phyloP scores from a whole-genome alignment of 73 alveolate genomes.

The Halteria grandinella region DNA sequence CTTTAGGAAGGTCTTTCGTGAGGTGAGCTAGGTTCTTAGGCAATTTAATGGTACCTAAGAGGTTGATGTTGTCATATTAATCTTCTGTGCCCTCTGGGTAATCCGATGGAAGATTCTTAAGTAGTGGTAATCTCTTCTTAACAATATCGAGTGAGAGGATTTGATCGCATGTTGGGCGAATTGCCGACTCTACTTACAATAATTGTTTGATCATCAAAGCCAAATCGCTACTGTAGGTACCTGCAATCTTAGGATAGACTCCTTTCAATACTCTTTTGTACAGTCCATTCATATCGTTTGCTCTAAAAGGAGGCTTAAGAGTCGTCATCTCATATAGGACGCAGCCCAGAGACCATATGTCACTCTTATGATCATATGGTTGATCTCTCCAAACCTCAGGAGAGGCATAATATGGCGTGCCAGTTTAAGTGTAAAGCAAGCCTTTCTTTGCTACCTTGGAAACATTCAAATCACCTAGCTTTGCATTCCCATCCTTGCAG shows the following conservation, averaged over 20 bases:
- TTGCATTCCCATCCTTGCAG: slow-evolving; percentile 67
- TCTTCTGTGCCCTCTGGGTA: not conserved
- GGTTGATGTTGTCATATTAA: slow-evolving; percentile 7
- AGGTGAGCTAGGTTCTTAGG: slow-evolving; percentile 53
- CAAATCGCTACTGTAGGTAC: slow-evolving; percentile 46
- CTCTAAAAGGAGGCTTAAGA: slow-evolving; percentile 73
- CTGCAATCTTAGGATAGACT: slow-evolving; percentile 60
- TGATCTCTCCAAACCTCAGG: slow-evolving; percentile 81
- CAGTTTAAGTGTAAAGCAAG: slow-evolving; percentile 77
- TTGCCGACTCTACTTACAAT: slow-evolving; percentile 39
- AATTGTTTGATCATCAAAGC: slow-evolving; percentile 45
- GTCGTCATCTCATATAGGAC: slow-evolving; percentile 78
- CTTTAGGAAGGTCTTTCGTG: slow-evolving; percentile 39
- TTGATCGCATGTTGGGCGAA: slow-evolving; percentile 61
- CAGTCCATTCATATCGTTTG: slow-evolving; percentile 63
- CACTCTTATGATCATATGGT: slow-evolving; percentile 66
- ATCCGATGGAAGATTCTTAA: not conserved
- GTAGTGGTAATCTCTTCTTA: slow-evolving; percentile 33
- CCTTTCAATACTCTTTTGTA: slow-evolving; percentile 72
- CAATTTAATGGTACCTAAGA: slow-evolving; percentile 50
- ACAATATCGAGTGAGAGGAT: slow-evolving; percentile 46
- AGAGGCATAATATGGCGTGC: slow-evolving; percentile 70
- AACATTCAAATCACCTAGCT: slow-evolving; percentile 82
- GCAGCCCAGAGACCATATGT: slow-evolving; percentile 78
- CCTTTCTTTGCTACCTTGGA: slow-evolving; percentile 81